These are phyloP conservation scores for Populus deltoides DNA, from an alignment of 345 rosid species.

Conservation along the genomic window DNA sequence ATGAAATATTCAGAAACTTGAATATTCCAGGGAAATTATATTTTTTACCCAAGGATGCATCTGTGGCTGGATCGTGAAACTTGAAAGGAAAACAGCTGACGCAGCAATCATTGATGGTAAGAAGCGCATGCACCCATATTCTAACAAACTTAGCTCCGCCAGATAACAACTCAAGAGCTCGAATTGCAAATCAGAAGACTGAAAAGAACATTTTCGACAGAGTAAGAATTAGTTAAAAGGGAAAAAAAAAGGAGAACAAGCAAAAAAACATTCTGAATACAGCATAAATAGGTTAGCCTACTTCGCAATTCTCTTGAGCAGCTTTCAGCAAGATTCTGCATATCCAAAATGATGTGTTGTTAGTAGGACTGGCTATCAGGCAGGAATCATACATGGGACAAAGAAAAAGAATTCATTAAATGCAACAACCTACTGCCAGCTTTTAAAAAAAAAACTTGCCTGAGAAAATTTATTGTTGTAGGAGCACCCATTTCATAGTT, in stretches of 20 bases:
- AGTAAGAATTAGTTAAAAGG: background rate
- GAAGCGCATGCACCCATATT: constrained; percentile 14
- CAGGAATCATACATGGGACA: background rate
- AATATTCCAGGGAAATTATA: no score
- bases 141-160: constrained; percentile 21
- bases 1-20: background rate
- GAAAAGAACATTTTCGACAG: background rate
- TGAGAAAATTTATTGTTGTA: constrained; percentile 20
- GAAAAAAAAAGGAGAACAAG: background rate
- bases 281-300: constrained; percentile 1
- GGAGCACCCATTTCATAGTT: constrained; percentile 21
- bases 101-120: constrained; percentile 27
- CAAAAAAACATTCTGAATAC: background rate
- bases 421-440: background rate
- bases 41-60: constrained; percentile 30
- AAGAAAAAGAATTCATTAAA: background rate
- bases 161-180: constrained; percentile 25
- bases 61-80: constrained; percentile 10
- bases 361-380: background rate
- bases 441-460: background rate
- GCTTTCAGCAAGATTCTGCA: constrained; percentile 14
- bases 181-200: constrained; percentile 16
- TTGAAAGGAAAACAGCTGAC: constrained; percentile 22
- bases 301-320: constrained; percentile 8
- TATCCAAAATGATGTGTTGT: background rate